Base-by-base conservation (phyloP, 169 alveolate species). In the Cryptosporidium meleagridis region DNA sequence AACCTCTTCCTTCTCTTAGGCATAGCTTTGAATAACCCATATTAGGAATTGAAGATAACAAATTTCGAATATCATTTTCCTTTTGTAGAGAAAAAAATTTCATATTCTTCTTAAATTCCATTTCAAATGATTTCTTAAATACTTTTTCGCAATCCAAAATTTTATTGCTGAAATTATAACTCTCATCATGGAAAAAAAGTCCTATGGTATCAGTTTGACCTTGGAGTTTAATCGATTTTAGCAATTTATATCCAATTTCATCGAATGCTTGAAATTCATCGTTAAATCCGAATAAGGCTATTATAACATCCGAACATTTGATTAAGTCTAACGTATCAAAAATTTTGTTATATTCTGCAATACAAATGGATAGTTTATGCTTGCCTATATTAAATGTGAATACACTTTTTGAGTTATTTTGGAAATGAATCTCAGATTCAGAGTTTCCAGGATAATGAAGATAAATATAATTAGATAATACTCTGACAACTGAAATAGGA, bases 131-230 rank as follows among this genome's bases (percentile, higher is more conserved):
- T 53, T 94, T 69, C 31, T 86, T 85, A 86, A 92, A 92, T 55
- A 94, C 92, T 69, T 93, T 94, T 52, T 91, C 94, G 52, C 93
- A 85, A 85, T 92, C 91, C n/a, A 91, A 70, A 69, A 92, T 80
- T 75, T 91, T 93, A 70, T 91, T 91, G 2, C 37, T 39, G 18
- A 21, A 55, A 35, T 85, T 58, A 16, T 61, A 41, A 14, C 87
- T 84, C 21, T 65, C 68, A 39, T 85, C 72, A 23, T 33, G 8
- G 10, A 51, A 65, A 80, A 93, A 75, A 44, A 93, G 86, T 51
- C 96, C 95, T 21, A 94, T 86, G 29, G 87, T 85, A 8, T 86
- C 86, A 44, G 95, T 91, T 84, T 93, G 73, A 21, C 95, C 97
- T 85, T 94, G 94, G 0, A 93, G 91, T 87, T 94, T 92, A n/a